Evolutionary conservation across 495 filamentous ascomycete species (phyloP).

Genomic region (Bacidia rubella): DNA sequence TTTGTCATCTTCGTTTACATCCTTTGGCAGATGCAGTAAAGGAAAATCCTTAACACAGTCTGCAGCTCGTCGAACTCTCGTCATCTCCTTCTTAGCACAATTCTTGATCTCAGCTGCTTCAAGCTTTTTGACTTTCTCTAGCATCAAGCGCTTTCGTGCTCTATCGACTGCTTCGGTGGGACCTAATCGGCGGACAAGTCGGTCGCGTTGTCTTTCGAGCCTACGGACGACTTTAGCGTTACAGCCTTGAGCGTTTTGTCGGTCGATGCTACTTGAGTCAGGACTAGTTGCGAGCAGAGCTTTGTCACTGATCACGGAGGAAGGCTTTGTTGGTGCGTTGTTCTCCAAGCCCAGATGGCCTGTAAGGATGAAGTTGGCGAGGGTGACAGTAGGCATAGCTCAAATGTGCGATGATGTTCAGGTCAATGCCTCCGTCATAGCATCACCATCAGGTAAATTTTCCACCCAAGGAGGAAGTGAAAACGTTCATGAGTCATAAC

Average conservation of each 20-base stretch:
- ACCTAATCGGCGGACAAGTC: not conserved
- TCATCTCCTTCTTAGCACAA: constrained; percentile 4
- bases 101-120: not conserved
- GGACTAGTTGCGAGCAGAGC: no score
- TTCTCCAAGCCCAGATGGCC: not conserved
- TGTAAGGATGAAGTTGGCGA: not conserved
- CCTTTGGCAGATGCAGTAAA: not conserved
- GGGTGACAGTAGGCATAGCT: not conserved
- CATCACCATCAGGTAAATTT: no score
- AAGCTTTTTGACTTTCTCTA: not conserved
- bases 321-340: not conserved
- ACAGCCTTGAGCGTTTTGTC: no score
- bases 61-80: constrained; percentile 4
- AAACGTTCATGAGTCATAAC: no score
- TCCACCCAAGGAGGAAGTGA: no score
- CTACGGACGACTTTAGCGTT: no score
- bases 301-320: no score
- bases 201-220: not conserved
- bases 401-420: no score
- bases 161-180: not conserved
- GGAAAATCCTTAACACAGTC: not conserved
- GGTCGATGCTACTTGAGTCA: no score
- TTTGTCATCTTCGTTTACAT: not conserved
- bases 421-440: no score
- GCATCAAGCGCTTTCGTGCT: not conserved